A percentile compares a stretch with the other conserved stretches of the same genome.
phyloP scores from a whole-genome alignment of 2,329 filamentous ascomycete genomes.

The Pseudogymnoascus sp. region DNA sequence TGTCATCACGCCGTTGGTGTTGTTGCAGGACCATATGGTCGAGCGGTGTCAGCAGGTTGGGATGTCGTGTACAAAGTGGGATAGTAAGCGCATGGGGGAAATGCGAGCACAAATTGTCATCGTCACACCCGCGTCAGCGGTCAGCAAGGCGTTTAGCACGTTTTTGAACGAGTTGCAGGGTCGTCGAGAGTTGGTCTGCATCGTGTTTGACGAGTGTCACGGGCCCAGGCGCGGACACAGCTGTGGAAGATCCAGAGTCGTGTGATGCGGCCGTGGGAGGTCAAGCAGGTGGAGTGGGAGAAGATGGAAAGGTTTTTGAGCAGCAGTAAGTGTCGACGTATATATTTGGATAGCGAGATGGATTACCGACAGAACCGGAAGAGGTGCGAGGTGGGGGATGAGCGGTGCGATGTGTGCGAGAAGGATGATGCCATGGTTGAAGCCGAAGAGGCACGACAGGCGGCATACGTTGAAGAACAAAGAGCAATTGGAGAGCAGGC shows the following conservation, averaged over 20 bases:
- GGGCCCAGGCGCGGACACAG: no score
- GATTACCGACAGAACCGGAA: background rate
- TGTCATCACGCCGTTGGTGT: background rate
- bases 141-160: background rate
- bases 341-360: background rate
- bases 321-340: background rate
- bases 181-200: background rate
- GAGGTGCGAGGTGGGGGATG: background rate
- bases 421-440: no score
- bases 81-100: background rate
- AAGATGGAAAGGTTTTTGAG: no score
- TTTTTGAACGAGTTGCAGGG: background rate
- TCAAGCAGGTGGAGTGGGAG: no score
- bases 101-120: background rate
- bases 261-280: no score
- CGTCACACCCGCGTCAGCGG: background rate
- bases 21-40: background rate
- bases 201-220: background rate
- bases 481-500: no score
- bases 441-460: no score
- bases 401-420: background rate
- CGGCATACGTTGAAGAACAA: no score
- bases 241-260: no score
- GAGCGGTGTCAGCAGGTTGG: background rate
- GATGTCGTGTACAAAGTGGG: background rate